phyloP scores from a whole-genome alignment of 129 eudicot genomes.

The Helianthus annuus region DNA sequence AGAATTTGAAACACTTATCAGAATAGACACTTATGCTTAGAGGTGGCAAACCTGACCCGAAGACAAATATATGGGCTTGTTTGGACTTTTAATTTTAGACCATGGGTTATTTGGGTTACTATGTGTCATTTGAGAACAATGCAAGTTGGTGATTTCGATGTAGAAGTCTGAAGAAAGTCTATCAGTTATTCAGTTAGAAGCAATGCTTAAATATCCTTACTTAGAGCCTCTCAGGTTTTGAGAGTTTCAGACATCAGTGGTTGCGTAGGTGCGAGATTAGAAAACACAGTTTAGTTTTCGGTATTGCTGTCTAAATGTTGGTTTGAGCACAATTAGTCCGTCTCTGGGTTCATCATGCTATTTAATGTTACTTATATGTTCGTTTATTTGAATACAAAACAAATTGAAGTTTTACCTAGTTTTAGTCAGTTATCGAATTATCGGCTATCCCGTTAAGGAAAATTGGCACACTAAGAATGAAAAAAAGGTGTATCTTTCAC shows the following conservation, averaged over 20 bases:
- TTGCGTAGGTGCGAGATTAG: conserved; percentile 4
- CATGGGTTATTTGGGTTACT: too few relatives aligned
- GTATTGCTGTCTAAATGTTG: too few relatives aligned
- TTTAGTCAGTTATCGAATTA: neutral
- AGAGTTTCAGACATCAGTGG: neutral
- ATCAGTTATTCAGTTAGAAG: neutral
- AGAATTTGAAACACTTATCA: neutral
- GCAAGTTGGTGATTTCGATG: conserved; percentile 6
- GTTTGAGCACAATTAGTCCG: neutral
- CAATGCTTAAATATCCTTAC: neutral
- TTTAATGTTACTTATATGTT: conserved; percentile 1
- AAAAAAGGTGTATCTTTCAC: neutral
- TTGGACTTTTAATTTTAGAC: too few relatives aligned
- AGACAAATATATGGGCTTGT: too few relatives aligned
- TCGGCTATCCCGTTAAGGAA: conserved; percentile 7
- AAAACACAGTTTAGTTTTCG: neutral
- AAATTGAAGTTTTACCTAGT: conserved; percentile 2
- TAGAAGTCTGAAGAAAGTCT: conserved; percentile 4
- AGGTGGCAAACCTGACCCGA: too few relatives aligned
- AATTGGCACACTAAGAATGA: conserved; percentile 2
- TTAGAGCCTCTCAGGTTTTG: neutral
- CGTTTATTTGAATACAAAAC: neutral
- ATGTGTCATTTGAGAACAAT: conserved; percentile 20
- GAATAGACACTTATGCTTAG: conserved; percentile 7
- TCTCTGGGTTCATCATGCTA: neutral